A percentile compares a stretch with the other conserved stretches of the same genome.
These are phyloP conservation scores for Dioscorea zingiberensis DNA, from an alignment of 106 monocot species.

Conservation along the genomic window DNA sequence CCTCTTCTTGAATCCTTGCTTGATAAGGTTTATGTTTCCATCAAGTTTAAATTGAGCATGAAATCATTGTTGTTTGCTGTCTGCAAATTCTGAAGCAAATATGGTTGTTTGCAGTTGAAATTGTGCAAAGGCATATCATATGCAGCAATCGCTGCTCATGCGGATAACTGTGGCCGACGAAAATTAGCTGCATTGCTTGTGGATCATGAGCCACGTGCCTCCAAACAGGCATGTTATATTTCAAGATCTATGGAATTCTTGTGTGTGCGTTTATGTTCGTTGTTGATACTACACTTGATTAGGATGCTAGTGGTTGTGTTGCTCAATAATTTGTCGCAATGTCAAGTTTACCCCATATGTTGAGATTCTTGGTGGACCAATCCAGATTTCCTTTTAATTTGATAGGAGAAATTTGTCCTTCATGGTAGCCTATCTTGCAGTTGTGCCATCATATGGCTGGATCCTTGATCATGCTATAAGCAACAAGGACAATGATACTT, in stretches of 20 bases:
- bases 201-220: slow-evolving; percentile 77
- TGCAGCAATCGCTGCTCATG: slow-evolving; percentile 92
- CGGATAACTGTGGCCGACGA: slow-evolving; percentile 71
- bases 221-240: slow-evolving; percentile 69
- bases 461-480: too few species aligned
- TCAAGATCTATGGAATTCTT: not conserved
- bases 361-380: too few species aligned
- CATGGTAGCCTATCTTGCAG: too few species aligned
- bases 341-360: too few species aligned
- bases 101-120: slow-evolving; percentile 59
- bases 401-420: too few species aligned
- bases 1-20: slow-evolving; percentile 76
- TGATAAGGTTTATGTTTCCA: slow-evolving; percentile 62
- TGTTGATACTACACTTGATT: too few species aligned
- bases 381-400: too few species aligned
- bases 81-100: slow-evolving; percentile 7
- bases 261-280: too few species aligned
- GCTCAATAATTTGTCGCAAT: too few species aligned
- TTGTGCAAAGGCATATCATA: slow-evolving; percentile 91
- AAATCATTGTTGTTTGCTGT: not conserved
- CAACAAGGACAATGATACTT: too few species aligned
- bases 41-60: not conserved
- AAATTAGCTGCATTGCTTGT: slow-evolving; percentile 90
- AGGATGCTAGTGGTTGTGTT: too few species aligned
- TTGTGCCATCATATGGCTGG: too few species aligned